A percentile compares a stretch with the other conserved stretches of the same genome.
Conservation (phyloP, 2,329 filamentous ascomycete genomes). For the Ophiobolus disseminans region DNA sequence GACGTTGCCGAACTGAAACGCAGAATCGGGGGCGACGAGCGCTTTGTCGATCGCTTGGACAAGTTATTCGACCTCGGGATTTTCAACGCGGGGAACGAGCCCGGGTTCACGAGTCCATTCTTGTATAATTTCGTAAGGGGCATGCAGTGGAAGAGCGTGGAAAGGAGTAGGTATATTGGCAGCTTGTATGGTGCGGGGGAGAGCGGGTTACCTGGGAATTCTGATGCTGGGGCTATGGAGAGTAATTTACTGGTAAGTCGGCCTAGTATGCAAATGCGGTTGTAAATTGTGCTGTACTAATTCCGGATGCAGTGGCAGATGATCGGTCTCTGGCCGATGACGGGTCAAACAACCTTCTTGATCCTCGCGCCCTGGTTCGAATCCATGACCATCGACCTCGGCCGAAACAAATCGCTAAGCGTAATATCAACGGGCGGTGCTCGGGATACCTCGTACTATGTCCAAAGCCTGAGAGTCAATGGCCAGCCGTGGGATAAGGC, state of each 20-base stretch:
- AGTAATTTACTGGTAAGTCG: slow-evolving; percentile 61
- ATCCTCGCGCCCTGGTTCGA: slow-evolving; percentile 56
- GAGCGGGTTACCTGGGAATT: slow-evolving; percentile 71
- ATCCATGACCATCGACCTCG: slow-evolving; percentile 66
- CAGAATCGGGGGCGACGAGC: slow-evolving; percentile 61
- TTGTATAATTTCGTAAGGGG: slow-evolving; percentile 70
- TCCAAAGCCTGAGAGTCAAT: slow-evolving; percentile 72
- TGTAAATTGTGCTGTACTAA: not conserved
- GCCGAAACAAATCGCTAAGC: slow-evolving; percentile 59
- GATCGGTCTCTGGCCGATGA: slow-evolving; percentile 55
- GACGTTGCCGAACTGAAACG: slow-evolving; percentile 65
- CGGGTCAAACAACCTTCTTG: slow-evolving; percentile 72
- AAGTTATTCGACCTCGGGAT: slow-evolving; percentile 64
- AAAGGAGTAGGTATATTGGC: slow-evolving; percentile 65
- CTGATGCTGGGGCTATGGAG: slow-evolving; percentile 76
- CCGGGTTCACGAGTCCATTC: slow-evolving; percentile 71
- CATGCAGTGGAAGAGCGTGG: slow-evolving; percentile 67
- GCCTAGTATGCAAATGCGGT: not conserved
- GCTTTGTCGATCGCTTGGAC: slow-evolving; percentile 65
- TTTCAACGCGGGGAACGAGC: slow-evolving; percentile 73
- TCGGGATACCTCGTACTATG: slow-evolving; percentile 61
- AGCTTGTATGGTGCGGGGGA: slow-evolving; percentile 62
- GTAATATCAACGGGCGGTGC: slow-evolving; percentile 62
- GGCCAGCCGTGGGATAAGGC: slow-evolving; percentile 66
- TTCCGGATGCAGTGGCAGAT: slow-evolving; percentile 47